Evolutionary conservation across 2,329 filamentous ascomycete genomes (phyloP).

Genomic region (Colletotrichum melonis): DNA sequence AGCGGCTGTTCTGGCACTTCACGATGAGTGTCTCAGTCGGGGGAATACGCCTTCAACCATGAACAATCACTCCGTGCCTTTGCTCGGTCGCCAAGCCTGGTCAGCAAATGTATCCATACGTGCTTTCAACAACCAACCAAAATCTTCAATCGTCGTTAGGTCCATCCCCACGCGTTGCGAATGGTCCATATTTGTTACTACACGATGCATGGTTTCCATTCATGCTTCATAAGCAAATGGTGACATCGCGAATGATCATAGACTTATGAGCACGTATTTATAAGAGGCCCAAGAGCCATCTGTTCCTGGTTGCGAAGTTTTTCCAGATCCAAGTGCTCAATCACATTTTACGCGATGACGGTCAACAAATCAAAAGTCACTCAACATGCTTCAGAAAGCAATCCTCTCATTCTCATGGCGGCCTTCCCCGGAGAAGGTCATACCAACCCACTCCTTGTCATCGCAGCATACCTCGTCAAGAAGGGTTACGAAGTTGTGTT

Average conservation of each 20-base stretch:
- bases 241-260: no score
- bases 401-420: constrained; percentile 39
- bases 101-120: not conserved
- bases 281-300: not conserved
- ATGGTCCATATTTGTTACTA: not conserved
- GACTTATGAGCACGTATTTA: not conserved
- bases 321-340: no score
- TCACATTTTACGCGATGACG: not conserved
- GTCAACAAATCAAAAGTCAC: not conserved
- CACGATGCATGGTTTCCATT: not conserved
- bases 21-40: not conserved
- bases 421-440: constrained; percentile 39
- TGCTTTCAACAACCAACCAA: not conserved
- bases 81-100: not conserved
- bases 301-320: not conserved
- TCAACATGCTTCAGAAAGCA: not conserved
- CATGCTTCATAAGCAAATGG: not conserved
- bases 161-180: not conserved
- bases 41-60: not conserved
- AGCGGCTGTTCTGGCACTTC: not conserved
- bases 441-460: constrained; percentile 38
- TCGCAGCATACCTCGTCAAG: constrained; percentile 45
- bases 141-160: not conserved
- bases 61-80: not conserved
- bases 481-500: constrained; percentile 52